phyloP scores from a whole-genome alignment of 2,329 filamentous ascomycete species.

The Penicillium brasilianum region DNA sequence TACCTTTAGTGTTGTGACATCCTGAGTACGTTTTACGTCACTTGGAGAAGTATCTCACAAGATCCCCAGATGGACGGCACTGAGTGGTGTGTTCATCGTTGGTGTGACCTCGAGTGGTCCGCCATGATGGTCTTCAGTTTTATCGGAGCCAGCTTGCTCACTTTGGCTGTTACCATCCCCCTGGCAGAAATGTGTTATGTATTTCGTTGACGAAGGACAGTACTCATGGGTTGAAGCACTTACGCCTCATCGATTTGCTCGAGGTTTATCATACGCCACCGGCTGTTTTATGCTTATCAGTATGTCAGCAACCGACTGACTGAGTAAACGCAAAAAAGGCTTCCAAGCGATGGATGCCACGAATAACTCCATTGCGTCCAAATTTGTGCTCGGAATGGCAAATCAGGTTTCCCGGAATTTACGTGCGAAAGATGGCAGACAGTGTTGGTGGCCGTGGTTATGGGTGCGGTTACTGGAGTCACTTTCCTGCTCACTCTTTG shows the following conservation, averaged over 20 bases:
- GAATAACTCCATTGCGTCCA: constrained; percentile 60
- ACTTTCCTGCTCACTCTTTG: constrained; percentile 56
- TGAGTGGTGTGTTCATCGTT: constrained; percentile 61
- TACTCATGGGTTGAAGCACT: constrained; percentile 64
- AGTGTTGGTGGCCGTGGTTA: constrained; percentile 55
- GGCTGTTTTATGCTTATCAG: constrained; percentile 58
- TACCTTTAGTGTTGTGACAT: constrained; percentile 63
- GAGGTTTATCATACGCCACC: constrained; percentile 52
- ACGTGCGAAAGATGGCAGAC: constrained; percentile 62
- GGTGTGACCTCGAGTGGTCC: constrained; percentile 62
- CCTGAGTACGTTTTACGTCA: constrained; percentile 37
- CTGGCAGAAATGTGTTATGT: constrained; percentile 66
- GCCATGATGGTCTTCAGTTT: constrained; percentile 64
- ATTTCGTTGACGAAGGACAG: constrained; percentile 62
- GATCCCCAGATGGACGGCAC: constrained; percentile 56
- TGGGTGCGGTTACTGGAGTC: constrained; percentile 55
- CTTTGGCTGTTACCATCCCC: constrained; percentile 60
- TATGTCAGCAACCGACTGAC: constrained; percentile 17
- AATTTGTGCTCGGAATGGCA: constrained; percentile 61
- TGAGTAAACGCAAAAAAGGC: constrained; percentile 30
- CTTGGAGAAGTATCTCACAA: constrained; percentile 7
- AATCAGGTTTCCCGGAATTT: constrained; percentile 57
- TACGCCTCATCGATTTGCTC: constrained; percentile 54
- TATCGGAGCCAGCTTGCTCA: constrained; percentile 58
- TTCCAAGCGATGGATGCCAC: constrained; percentile 60